These are phyloP conservation scores for Aquilaria yunnanensis DNA, from an alignment of 345 rosid species.

Conservation along the genomic window DNA sequence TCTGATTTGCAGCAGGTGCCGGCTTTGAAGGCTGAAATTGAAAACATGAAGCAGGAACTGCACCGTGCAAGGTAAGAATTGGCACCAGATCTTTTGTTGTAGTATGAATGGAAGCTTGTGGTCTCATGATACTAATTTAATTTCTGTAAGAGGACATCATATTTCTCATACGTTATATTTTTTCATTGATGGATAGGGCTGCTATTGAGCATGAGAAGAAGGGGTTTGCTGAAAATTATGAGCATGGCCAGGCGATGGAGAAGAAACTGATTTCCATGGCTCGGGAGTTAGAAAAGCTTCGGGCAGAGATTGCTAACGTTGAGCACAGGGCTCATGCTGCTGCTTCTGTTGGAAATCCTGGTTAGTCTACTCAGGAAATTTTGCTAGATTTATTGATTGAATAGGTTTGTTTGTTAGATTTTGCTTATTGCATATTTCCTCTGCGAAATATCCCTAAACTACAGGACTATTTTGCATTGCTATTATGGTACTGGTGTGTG, in stretches of 20 bases:
- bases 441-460: neutral
- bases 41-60: slow-evolving; percentile 77
- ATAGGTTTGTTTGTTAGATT: neutral
- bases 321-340: slow-evolving; percentile 62
- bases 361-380: slow-evolving; percentile 19
- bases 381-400: neutral
- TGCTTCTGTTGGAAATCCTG: slow-evolving; percentile 46
- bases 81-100: neutral
- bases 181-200: slow-evolving; percentile 37
- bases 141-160: neutral
- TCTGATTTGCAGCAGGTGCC: slow-evolving; percentile 77
- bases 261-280: slow-evolving; percentile 89
- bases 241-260: slow-evolving; percentile 91
- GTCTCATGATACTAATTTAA: neutral
- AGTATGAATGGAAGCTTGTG: neutral
- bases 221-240: slow-evolving; percentile 92
- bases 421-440: neutral
- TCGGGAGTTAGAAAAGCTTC: slow-evolving; percentile 90
- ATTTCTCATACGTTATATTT: neutral
- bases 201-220: slow-evolving; percentile 96
- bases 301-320: slow-evolving; percentile 84
- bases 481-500: neutral
- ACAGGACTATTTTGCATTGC: neutral
- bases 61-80: slow-evolving; percentile 73
- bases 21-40: slow-evolving; percentile 63